Evolutionary conservation across 73 alveolate species (phyloP).

Genomic region (Symbiodinium pilosum): DNA sequence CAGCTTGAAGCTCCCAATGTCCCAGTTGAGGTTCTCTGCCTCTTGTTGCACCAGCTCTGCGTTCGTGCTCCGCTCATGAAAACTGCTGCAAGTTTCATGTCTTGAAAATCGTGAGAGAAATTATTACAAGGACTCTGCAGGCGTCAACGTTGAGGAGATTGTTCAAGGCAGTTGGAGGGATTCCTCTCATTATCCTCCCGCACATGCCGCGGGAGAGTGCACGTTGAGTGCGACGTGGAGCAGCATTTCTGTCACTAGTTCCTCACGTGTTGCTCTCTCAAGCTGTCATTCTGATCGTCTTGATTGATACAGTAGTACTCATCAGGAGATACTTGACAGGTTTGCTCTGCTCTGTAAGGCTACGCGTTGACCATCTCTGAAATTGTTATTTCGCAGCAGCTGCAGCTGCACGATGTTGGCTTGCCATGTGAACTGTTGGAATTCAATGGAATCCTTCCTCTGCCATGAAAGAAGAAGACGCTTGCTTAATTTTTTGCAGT

Average conservation of each 20-base stretch:
- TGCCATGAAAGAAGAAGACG: too few species aligned
- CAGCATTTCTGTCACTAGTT: background rate
- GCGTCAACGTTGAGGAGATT: too few species aligned
- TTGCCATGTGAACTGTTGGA: too few species aligned
- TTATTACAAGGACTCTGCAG: too few species aligned
- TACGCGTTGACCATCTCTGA: background rate
- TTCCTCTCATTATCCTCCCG: too few species aligned
- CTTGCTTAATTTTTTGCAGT: too few species aligned
- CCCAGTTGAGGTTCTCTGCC: slow-evolving; percentile 10
- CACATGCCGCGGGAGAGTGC: too few species aligned
- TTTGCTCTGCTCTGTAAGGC: background rate
- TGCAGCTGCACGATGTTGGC: too few species aligned
- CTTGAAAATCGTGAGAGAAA: too few species aligned
- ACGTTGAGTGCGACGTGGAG: background rate
- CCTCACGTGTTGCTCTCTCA: background rate
- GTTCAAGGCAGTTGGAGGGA: too few species aligned
- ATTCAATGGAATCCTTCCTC: too few species aligned
- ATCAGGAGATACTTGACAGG: background rate
- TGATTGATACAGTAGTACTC: background rate
- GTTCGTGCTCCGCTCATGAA: background rate
- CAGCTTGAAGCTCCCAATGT: background rate
- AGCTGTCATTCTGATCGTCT: background rate
- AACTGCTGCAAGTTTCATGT: too few species aligned
- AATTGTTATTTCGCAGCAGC: background rate
- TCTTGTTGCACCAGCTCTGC: slow-evolving; percentile 65